Conservation (phyloP, 805 yeast genomes). For the Blastobotrys robertii region DNA sequence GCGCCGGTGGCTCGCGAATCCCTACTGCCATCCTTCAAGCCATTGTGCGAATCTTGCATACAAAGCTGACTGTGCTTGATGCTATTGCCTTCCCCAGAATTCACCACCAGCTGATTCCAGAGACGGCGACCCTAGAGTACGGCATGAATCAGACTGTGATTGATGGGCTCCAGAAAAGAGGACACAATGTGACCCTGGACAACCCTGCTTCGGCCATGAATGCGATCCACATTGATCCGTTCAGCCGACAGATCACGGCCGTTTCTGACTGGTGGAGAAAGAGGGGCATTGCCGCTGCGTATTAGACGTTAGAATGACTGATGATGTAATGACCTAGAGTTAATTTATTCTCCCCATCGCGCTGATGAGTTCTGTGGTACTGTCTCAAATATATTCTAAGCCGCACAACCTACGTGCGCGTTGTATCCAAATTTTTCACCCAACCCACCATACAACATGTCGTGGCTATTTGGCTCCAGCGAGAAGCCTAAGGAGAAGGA, state of each 20-base stretch:
- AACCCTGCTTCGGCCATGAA: constrained; percentile 49
- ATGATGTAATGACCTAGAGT: background rate
- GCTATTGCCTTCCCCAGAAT: constrained; percentile 71
- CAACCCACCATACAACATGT: constrained; percentile 10
- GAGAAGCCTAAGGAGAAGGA: constrained; percentile 15
- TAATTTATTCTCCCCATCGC: background rate
- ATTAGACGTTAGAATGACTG: constrained; percentile 23
- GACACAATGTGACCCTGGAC: constrained; percentile 38
- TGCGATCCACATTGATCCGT: constrained; percentile 32
- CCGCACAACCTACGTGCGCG: background rate
- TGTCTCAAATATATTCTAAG: background rate
- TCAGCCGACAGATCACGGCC: constrained; percentile 45
- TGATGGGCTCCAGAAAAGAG: constrained; percentile 32
- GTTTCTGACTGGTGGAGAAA: constrained; percentile 91
- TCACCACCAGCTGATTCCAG: constrained; percentile 86
- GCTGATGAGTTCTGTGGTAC: no score
- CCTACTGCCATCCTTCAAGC: constrained; percentile 78
- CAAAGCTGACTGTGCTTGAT: constrained; percentile 49
- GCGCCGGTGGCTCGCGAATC: constrained; percentile 91
- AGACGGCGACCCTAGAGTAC: constrained; percentile 50
- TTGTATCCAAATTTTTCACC: background rate
- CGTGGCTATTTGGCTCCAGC: constrained; percentile 22
- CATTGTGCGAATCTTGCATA: constrained; percentile 53
- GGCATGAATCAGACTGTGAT: constrained; percentile 31
- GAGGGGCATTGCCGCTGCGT: constrained; percentile 63